These are phyloP conservation scores for Acanthamoeba quina DNA, from an alignment of 208 protist species.

Conservation along the genomic window DNA sequence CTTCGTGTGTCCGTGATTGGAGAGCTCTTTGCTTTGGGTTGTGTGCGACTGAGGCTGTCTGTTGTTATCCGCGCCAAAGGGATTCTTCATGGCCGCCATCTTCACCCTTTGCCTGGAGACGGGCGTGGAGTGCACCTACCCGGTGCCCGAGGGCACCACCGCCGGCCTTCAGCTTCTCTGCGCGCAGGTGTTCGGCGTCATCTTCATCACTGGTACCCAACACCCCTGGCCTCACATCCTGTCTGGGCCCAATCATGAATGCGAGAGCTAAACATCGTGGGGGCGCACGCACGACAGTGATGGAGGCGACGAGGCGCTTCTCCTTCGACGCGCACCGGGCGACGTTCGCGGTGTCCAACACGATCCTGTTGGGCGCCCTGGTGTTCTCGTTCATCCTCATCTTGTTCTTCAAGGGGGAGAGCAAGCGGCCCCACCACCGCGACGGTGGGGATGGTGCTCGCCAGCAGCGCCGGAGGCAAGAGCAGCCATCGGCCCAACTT, in stretches of 20 bases:
- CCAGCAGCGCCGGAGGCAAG: too few relatives aligned
- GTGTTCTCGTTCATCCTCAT: conserved; percentile 9
- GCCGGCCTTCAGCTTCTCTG: conserved; percentile 30
- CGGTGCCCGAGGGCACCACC: conserved; percentile 28
- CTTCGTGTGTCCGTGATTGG: too few relatives aligned
- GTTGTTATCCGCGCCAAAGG: neutral
- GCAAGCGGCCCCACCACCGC: neutral
- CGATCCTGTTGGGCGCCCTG: neutral
- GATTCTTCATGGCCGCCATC: conserved; percentile 35
- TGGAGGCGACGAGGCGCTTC: conserved; percentile 33
- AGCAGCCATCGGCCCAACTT: too few relatives aligned
- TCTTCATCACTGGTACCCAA: conserved; percentile 12
- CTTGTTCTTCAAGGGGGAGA: conserved; percentile 41
- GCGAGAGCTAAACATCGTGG: neutral
- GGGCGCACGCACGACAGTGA: neutral
- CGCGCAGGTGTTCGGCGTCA: conserved; percentile 16
- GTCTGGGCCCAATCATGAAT: neutral
- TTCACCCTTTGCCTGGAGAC: conserved; percentile 29
- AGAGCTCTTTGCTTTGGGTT: too few relatives aligned
- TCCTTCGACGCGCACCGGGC: neutral
- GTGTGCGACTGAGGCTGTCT: neutral
- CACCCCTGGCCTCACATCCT: too few relatives aligned
- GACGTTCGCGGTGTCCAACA: conserved; percentile 29
- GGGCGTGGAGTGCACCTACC: conserved; percentile 23
- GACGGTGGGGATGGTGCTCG: neutral